A percentile compares a stretch with the other conserved stretches of the same genome.
These are phyloP conservation scores for Fusarium sublunatum DNA, from an alignment of 2,329 filamentous ascomycete species.

Conservation along the genomic window DNA sequence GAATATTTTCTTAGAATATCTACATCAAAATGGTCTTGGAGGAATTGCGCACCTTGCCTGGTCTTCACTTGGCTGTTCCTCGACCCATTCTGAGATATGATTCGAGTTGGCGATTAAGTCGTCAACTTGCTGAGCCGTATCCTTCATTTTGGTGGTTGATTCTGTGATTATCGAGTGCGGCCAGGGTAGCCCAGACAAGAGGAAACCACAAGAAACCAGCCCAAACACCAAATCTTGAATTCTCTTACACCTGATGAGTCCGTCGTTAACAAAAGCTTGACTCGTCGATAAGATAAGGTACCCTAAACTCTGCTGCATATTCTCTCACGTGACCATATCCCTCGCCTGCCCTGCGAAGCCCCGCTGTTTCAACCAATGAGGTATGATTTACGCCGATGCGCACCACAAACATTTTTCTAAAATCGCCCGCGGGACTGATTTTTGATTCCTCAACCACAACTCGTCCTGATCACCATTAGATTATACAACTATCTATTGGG, in stretches of 20 bases:
- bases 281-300: constrained; percentile 12
- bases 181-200: constrained; percentile 1
- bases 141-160: constrained; percentile 35
- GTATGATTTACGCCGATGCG: constrained; percentile 1
- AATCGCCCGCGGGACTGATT: constrained; percentile 38
- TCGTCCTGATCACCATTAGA: constrained; percentile 76
- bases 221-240: constrained; percentile 4
- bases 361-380: constrained; percentile 37
- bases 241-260: constrained; percentile 14
- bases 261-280: constrained; percentile 17
- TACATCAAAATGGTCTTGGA: constrained; percentile 22
- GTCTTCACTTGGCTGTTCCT: constrained; percentile 50
- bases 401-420: constrained; percentile 41
- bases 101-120: constrained; percentile 53
- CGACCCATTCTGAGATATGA: constrained; percentile 57
- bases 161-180: constrained; percentile 2
- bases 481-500: constrained; percentile 75
- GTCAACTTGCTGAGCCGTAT: constrained; percentile 45
- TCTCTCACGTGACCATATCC: constrained; percentile 47
- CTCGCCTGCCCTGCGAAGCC: constrained; percentile 53
- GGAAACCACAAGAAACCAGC: constrained; percentile 1
- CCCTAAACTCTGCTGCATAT: constrained; percentile 1
- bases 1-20: constrained; percentile 38
- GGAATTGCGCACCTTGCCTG: constrained; percentile 53
- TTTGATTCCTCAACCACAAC: constrained; percentile 41